Evolutionary conservation across 2,329 filamentous ascomycete genomes (phyloP).

Genomic region (Fusarium chlamydosporum): DNA sequence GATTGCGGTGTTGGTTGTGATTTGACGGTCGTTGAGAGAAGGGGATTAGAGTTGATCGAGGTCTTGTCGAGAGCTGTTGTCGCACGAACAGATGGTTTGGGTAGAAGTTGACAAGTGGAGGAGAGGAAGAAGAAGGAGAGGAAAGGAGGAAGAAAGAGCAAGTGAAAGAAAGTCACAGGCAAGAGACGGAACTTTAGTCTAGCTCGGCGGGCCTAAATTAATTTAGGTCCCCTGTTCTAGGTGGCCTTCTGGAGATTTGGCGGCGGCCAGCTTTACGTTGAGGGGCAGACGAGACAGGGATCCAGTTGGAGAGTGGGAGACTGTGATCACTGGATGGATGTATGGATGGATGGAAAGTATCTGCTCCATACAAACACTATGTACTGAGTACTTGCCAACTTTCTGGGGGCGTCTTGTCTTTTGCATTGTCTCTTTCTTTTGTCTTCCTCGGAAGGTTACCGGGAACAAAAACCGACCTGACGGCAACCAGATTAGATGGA

Average conservation of each 20-base stretch:
- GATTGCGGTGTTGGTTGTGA: conserved; percentile 38
- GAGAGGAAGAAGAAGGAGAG: conserved; percentile 25
- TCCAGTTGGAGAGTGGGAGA: conserved; percentile 3
- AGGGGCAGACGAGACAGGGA: conserved; percentile 14
- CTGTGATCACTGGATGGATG: background rate
- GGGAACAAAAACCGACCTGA: conserved; percentile 10
- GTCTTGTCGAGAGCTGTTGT: conserved; percentile 31
- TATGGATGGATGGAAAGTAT: background rate
- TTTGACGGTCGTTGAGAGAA: conserved; percentile 29
- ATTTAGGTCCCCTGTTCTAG: conserved; percentile 44
- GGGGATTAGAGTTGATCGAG: conserved; percentile 17
- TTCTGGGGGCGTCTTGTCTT: conserved; percentile 9
- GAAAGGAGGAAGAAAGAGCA: conserved; percentile 30
- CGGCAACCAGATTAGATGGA: background rate
- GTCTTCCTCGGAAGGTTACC: conserved; percentile 30
- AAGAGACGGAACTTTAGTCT: conserved; percentile 23
- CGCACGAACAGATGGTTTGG: conserved; percentile 19
- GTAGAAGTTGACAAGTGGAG: conserved; percentile 16
- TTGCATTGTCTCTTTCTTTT: conserved; percentile 15
- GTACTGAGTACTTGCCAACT: conserved; percentile 10
- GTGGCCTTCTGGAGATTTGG: conserved; percentile 38
- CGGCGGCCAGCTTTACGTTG: conserved; percentile 16
- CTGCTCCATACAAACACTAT: conserved; percentile 18
- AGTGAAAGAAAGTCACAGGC: conserved; percentile 34
- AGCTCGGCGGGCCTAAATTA: conserved; percentile 24